Evolutionary conservation across 192 early-diverging fungal species (phyloP).

Genomic region (Helicostylum pulchrum): DNA sequence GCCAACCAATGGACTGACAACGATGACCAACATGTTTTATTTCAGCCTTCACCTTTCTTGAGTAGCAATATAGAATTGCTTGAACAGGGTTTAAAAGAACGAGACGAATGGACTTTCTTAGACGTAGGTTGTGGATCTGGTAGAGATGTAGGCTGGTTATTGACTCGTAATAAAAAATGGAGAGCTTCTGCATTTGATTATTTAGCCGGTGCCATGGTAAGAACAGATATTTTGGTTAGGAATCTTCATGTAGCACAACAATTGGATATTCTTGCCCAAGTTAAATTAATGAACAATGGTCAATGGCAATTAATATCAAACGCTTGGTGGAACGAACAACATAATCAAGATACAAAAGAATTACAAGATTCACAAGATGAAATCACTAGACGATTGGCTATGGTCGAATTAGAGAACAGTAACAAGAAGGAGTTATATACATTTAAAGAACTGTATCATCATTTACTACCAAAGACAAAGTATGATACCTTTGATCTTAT

Average conservation of each 20-base stretch:
- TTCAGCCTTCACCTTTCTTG: conserved; percentile 36
- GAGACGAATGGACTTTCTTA: conserved; percentile 22
- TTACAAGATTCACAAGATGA: conserved; percentile 25
- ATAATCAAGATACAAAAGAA: conserved; percentile 16
- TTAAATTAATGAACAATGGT: conserved; percentile 32
- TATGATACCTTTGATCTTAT: conserved; percentile 31
- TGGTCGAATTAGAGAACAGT: background rate
- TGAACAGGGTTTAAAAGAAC: conserved; percentile 14
- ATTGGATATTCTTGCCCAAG: conserved; percentile 17
- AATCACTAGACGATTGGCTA: background rate
- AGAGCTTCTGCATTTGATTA: conserved; percentile 29
- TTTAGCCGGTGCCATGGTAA: conserved; percentile 10
- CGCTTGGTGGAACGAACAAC: background rate
- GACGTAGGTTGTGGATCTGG: conserved; percentile 45
- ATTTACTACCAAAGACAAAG: background rate
- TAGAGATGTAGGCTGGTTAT: conserved; percentile 36
- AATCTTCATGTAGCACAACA: conserved; percentile 5
- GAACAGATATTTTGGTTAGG: conserved; percentile 20
- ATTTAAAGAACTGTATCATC: background rate
- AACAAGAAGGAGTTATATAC: background rate
- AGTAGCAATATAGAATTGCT: conserved; percentile 20
- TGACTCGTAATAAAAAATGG: conserved; percentile 29
- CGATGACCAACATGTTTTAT: conserved; percentile 23
- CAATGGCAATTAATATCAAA: conserved; percentile 17
- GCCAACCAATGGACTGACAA: background rate